Percentiles rank a stretch among this genome's conserved stretches.
These are phyloP conservation scores for Asterophora parasitica DNA, from an alignment of 768 basidiomycete genomes.

Conservation along the genomic window DNA sequence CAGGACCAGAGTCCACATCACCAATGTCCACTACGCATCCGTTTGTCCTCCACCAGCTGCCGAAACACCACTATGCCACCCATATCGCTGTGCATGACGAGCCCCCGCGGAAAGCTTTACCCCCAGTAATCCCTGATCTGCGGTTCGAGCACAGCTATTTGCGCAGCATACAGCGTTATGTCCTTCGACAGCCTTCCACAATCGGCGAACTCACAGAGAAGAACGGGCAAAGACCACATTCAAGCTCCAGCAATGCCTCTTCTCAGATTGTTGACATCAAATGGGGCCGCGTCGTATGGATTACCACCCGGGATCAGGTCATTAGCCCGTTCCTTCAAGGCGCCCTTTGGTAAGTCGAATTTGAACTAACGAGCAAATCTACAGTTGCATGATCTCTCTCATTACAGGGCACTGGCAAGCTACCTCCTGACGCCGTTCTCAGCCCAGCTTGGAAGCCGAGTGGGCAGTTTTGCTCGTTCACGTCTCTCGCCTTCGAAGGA, in stretches of 20 bases:
- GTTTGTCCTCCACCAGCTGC: conserved; percentile 21
- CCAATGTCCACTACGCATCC: conserved; percentile 15
- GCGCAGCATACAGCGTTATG: conserved; percentile 50
- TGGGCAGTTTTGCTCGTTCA: conserved; percentile 27
- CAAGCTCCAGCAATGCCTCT: conserved; percentile 11
- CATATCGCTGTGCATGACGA: conserved; percentile 6
- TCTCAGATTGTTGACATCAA: conserved; percentile 39
- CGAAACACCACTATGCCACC: conserved; percentile 17
- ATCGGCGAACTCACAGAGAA: conserved; percentile 18
- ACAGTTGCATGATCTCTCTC: background rate
- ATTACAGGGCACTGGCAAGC: conserved; percentile 39
- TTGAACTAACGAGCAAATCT: background rate
- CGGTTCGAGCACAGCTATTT: conserved; percentile 74
- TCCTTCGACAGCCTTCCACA: conserved; percentile 16
- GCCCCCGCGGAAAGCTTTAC: conserved; percentile 27
- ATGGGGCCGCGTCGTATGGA: conserved; percentile 57
- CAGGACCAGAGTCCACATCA: too few species aligned
- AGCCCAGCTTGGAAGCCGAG: conserved; percentile 28
- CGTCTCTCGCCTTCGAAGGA: conserved; percentile 27
- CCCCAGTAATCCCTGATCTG: conserved; percentile 66
- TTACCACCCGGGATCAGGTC: conserved; percentile 65
- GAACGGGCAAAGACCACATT: conserved; percentile 16
- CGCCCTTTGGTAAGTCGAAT: conserved; percentile 49
- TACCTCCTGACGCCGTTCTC: conserved; percentile 40
- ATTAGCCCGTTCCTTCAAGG: conserved; percentile 66